Evolutionary conservation across 345 rosid genomes (phyloP).

Genomic region (Heritiera fomes): DNA sequence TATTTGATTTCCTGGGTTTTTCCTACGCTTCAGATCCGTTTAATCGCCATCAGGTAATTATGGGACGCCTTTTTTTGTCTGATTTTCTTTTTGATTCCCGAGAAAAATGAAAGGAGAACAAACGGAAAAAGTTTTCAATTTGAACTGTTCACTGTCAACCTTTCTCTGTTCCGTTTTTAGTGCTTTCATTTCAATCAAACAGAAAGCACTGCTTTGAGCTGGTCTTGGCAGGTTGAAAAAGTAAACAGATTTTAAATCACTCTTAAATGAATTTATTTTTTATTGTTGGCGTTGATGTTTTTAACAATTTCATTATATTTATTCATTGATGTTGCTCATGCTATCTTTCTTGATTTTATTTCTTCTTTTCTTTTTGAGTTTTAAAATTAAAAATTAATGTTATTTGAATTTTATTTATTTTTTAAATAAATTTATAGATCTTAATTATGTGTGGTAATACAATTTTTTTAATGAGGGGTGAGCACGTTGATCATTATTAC

Average conservation of each 20-base stretch:
- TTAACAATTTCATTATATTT: not conserved
- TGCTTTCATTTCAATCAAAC: slow-evolving; percentile 13
- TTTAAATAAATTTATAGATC: not conserved
- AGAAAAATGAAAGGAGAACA: slow-evolving; percentile 21
- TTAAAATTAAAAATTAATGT: not conserved
- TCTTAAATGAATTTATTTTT: not conserved
- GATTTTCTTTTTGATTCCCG: slow-evolving; percentile 33
- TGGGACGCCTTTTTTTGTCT: slow-evolving; percentile 7
- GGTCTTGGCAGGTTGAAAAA: not conserved
- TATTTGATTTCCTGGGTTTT: slow-evolving; percentile 26
- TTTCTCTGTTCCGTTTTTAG: not conserved
- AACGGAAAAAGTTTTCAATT: not conserved
- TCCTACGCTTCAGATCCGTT: slow-evolving; percentile 34
- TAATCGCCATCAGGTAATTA: slow-evolving; percentile 35
- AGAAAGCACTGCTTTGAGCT: slow-evolving; percentile 7
- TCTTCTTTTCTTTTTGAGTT: not conserved
- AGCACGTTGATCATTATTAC: not conserved
- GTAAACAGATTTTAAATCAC: slow-evolving; percentile 14
- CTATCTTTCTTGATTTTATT: not conserved
- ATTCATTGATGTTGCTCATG: not conserved
- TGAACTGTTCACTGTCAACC: not conserved
- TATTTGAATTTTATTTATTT: not conserved
- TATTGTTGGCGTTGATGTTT: not conserved
- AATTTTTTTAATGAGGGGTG: not conserved
- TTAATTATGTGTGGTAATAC: not conserved